Base-by-base conservation (phyloP, 1,284 basidiomycete genomes). In the Amylostereum areolatum region DNA sequence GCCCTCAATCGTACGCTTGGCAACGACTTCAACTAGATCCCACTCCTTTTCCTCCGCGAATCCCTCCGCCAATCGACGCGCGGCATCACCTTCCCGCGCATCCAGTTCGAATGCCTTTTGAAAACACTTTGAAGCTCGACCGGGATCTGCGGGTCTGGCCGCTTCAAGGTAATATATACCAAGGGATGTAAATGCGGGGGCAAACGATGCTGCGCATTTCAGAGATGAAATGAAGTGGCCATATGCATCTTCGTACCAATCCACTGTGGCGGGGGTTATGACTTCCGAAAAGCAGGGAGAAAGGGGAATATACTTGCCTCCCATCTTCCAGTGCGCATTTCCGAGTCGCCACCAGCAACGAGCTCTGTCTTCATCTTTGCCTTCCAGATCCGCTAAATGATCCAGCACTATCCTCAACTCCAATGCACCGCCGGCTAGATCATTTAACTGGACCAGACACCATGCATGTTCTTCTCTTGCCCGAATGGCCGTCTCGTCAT, bases 81-180 rank as follows among this genome's bases (percentile, higher is more conserved):
- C 97, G 1, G 97, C 94, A 11, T 89, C 83, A 9, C 81, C 83
- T 67, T 99, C 91, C 10, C 87, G 79, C 1, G 94, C 80, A 66
- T 98, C 95, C 2, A 99, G 80, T 67, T 99, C 97, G 59, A 99
- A 98, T 0, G 97, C 97, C 61, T 97, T 98, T 61, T 99, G 95
- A 70, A 97, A 98, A 64, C 97, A 99, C 64, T 96, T 96, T 12
- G 90, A 88, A 1, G 96, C 89, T 39, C 96, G 83, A 8, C 81
- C 80, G 7, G 81, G 81, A 66, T 99, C 95, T 0, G 85, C 80
- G 1, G 92, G 91, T 10, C 73, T 69, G 10, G 79, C 68, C 47
- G 74, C 75, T 47, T 92, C 85, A 18, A 80, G 70, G 64, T 99
- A 99, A 68, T 94, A 96, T 45, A 92, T 73, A 6, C 97, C 97